Evolutionary conservation across 371 early-diverging fungal genomes (phyloP).

Genomic region (Entomophthora muscae): DNA sequence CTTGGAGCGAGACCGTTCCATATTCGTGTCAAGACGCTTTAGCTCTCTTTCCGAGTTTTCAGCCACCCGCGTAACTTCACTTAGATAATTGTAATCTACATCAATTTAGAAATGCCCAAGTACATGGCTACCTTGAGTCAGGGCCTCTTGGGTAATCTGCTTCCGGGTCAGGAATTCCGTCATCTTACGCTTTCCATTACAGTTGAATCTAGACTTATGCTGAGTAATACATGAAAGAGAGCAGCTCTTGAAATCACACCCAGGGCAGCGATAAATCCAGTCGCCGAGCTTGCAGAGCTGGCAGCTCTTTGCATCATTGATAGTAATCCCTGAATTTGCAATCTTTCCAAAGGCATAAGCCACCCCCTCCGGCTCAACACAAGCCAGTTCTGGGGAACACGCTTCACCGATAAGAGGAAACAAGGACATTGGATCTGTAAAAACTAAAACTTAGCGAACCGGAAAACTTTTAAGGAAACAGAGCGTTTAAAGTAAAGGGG

Average conservation of each 20-base stretch:
- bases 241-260: slow-evolving; percentile 1
- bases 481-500: too few relatives aligned
- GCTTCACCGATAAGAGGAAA: neutral
- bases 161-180: neutral
- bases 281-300: neutral
- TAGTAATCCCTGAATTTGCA: neutral
- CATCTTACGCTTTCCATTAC: neutral
- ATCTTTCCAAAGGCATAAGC: neutral
- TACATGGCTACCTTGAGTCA: neutral
- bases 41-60: neutral
- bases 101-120: neutral
- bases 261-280: neutral
- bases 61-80: neutral
- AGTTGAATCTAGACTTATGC: neutral
- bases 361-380: neutral
- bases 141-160: neutral
- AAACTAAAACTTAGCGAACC: too few relatives aligned
- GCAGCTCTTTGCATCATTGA: neutral
- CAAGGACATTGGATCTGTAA: too few relatives aligned
- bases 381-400: neutral
- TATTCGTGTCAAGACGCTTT: neutral
- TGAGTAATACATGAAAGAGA: neutral
- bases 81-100: neutral
- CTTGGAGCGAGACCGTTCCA: neutral
- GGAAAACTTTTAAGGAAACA: too few relatives aligned